Evolutionary conservation across 805 yeast species (phyloP).

Genomic region (Candida gorgasii): DNA sequence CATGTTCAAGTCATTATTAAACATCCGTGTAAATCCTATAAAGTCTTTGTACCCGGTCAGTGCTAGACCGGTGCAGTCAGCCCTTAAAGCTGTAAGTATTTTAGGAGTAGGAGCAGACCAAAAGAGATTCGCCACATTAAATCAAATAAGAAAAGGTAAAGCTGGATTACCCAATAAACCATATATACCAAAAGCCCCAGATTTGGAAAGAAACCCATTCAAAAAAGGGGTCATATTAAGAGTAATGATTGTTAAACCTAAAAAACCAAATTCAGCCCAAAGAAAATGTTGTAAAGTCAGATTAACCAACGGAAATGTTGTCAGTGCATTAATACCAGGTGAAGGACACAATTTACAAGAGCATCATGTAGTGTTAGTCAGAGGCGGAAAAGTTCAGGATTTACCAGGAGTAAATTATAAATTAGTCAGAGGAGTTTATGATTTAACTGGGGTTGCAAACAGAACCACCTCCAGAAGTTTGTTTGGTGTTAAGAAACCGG

Average conservation of each 20-base stretch:
- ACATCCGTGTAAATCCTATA: not conserved
- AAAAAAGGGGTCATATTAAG: slow-evolving; percentile 91
- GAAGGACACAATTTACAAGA: slow-evolving; percentile 99
- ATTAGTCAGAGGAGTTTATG: slow-evolving; percentile 89
- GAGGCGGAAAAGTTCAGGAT: slow-evolving; percentile 99
- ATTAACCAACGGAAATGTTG: slow-evolving; percentile 82
- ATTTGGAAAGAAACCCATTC: slow-evolving; percentile 79
- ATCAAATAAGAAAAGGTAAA: slow-evolving; percentile 72
- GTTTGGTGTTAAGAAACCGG: slow-evolving; percentile 89
- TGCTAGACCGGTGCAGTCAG: no score
- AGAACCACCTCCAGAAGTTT: slow-evolving; percentile 87
- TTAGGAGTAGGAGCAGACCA: no score
- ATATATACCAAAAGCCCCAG: slow-evolving; percentile 66
- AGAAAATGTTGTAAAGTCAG: slow-evolving; percentile 96
- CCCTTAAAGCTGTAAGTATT: not conserved
- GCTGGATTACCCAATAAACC: slow-evolving; percentile 52
- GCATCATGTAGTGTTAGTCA: slow-evolving; percentile 90
- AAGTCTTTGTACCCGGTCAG: not conserved
- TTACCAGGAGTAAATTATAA: slow-evolving; percentile 97
- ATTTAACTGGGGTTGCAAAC: slow-evolving; percentile 92
- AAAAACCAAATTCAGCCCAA: slow-evolving; percentile 97
- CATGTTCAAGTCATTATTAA: slow-evolving; percentile 3
- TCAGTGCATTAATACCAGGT: slow-evolving; percentile 95
- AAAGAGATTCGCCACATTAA: slow-evolving; percentile 66
- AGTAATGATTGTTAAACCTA: slow-evolving; percentile 94